Evolutionary conservation across 345 rosid species (phyloP).

Genomic region (Zanthoxylum bungeanum): DNA sequence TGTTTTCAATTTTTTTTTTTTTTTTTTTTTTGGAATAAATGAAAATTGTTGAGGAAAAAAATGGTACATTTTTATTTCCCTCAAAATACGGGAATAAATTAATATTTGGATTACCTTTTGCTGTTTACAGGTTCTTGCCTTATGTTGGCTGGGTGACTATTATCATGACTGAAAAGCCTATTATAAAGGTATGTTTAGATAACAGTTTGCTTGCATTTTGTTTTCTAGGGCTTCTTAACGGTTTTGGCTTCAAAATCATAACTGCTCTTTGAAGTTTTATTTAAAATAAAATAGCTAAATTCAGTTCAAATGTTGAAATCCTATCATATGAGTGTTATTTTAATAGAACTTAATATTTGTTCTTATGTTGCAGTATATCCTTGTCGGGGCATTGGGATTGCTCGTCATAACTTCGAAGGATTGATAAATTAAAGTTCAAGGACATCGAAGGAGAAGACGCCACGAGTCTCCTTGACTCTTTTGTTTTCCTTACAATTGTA

Average conservation of each 20-base stretch:
- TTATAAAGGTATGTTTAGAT: conserved; percentile 74
- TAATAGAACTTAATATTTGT: background rate
- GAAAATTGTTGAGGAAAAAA: background rate
- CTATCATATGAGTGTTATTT: background rate
- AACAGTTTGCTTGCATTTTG: too few species aligned
- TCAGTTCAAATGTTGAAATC: background rate
- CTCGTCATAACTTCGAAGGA: conserved; percentile 90
- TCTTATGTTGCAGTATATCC: conserved; percentile 61
- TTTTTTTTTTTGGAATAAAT: background rate
- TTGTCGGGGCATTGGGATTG: conserved; percentile 80
- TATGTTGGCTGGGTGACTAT: conserved; percentile 98
- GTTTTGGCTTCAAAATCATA: too few species aligned
- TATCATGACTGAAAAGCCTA: conserved; percentile 91
- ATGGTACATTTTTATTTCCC: background rate
- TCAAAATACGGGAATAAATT: background rate
- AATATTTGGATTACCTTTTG: conserved; percentile 3
- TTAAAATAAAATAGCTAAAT: background rate
- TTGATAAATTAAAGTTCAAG: conserved; percentile 25
- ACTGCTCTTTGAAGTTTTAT: background rate
- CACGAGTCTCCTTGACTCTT: too few species aligned
- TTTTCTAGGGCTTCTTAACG: too few species aligned
- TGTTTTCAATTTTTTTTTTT: background rate
- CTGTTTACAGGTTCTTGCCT: conserved; percentile 64
- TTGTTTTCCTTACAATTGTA: background rate
- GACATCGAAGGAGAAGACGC: background rate